phyloP scores from a whole-genome alignment of 208 protist species.

The Leptomonas pyrrhocoris region DNA sequence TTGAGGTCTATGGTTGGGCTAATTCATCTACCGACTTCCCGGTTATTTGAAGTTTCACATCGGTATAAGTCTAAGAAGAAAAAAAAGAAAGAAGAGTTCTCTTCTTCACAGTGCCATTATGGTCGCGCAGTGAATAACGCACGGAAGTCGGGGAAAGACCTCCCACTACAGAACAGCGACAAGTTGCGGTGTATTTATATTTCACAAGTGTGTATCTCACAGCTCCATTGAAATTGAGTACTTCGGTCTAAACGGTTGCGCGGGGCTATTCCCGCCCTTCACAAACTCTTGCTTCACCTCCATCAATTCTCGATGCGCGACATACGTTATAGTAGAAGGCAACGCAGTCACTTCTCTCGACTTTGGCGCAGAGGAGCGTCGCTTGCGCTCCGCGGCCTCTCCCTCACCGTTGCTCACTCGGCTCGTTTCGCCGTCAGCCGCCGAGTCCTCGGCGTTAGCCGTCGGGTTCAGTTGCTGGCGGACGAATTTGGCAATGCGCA shows the following conservation, averaged over 20 bases:
- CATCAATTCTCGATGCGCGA: conserved; percentile 82
- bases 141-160: not conserved
- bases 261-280: conserved; percentile 29
- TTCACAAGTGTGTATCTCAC: not conserved
- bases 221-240: conserved; percentile 45
- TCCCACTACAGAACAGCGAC: not conserved
- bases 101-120: not conserved
- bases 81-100: not conserved
- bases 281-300: conserved; percentile 59
- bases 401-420: not conserved
- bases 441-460: not conserved
- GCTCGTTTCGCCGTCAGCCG: not conserved
- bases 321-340: conserved; percentile 46
- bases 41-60: too few species aligned
- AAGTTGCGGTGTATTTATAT: not conserved
- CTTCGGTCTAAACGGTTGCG: conserved; percentile 44
- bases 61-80: not conserved
- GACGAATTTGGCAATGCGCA: conserved; percentile 69
- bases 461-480: conserved; percentile 43
- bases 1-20: not conserved
- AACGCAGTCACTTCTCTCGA: conserved; percentile 24
- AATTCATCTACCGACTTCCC: not conserved
- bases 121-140: not conserved
- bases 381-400: not conserved
- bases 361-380: conserved; percentile 6